Evolutionary conservation across 2,329 filamentous ascomycete genomes (phyloP).

Genomic region (Orbilia javanica): DNA sequence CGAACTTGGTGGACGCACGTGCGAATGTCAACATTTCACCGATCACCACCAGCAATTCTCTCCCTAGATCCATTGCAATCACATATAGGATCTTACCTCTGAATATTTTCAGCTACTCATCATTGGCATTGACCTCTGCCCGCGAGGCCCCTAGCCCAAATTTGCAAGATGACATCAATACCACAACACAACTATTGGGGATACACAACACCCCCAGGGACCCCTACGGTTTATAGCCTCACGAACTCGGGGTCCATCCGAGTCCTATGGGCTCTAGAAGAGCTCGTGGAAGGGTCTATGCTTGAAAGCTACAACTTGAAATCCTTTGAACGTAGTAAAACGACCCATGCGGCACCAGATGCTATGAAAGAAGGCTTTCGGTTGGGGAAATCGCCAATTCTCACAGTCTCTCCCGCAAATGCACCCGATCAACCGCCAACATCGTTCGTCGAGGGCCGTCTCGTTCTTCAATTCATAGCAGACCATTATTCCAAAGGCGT

Average conservation of each 20-base stretch:
- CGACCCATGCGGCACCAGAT: constrained; percentile 23
- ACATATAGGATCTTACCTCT: neutral
- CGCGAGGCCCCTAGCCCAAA: neutral
- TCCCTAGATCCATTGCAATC: too few species aligned
- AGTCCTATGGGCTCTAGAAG: constrained; percentile 43
- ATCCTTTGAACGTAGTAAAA: constrained; percentile 20
- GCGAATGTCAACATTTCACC: neutral
- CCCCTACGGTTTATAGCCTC: constrained; percentile 46
- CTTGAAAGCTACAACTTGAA: constrained; percentile 51
- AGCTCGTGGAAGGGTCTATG: constrained; percentile 34
- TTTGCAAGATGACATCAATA: neutral
- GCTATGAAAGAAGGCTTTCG: constrained; percentile 55
- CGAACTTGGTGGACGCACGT: too few species aligned
- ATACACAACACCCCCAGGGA: constrained; percentile 30
- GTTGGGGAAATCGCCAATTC: constrained; percentile 39
- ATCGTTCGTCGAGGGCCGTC: constrained; percentile 43
- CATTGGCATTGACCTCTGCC: too few species aligned
- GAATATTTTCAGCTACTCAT: neutral
- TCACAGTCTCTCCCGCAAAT: constrained; percentile 42
- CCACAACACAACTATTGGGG: constrained; percentile 48
- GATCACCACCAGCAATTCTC: neutral
- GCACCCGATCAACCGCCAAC: constrained; percentile 50
- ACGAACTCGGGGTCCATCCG: constrained; percentile 36
- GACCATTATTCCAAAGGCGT: constrained; percentile 38
- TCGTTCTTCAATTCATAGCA: constrained; percentile 46